Base-by-base conservation (phyloP, 1,139 yeast species). In the Yamadazyma siamensis region DNA sequence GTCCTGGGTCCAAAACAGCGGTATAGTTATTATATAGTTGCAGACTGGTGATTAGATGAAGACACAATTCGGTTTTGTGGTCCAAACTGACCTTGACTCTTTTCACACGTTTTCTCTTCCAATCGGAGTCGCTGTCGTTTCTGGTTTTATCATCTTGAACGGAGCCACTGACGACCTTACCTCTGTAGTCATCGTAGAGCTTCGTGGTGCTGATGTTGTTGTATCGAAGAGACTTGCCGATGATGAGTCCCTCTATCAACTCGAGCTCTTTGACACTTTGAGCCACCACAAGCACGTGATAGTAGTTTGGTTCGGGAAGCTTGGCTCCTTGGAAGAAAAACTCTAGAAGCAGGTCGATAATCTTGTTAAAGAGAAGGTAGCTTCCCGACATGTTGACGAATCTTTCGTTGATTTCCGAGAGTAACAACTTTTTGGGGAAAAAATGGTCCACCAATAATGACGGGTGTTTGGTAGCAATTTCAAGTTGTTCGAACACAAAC, bases 401-500 rank as follows among this genome's bases (percentile, higher is more conserved):
- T 26, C 72, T 55, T 35, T 75, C 78, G 36, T 74, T 80, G 1
- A 82, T 66, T 40, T 80, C 85, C 76, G 76, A 72, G 23, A 80
- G 56, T 13, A 83, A 50, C 36, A 82, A 58, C 35, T 79, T 78
- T 39, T 78, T 75, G 9, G 91, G 87, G 49, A 82, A 77, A 44
- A 77, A 82, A 50, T 83, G 91, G 45, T 81, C 85, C 20, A 82
- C 88, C 23, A 82, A 50, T 26, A 82, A 56, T 23, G 81, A 76
- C 2, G 89, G 87, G 50, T 83, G 88, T 44, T 72, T 75, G 3
- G 71, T 62, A 0, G 80, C 59, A 13, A 70, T 65, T 19, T 62
- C 50, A 7, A 80, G 50, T 44, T 75, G 80, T 8, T 72, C 69
- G 31, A 67, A 65, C 16, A 82, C 59, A 25, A 78, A 48, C 13